Evolutionary conservation across 2,329 filamentous ascomycete species (phyloP).

Genomic region (Cladobotryum mycophilum): DNA sequence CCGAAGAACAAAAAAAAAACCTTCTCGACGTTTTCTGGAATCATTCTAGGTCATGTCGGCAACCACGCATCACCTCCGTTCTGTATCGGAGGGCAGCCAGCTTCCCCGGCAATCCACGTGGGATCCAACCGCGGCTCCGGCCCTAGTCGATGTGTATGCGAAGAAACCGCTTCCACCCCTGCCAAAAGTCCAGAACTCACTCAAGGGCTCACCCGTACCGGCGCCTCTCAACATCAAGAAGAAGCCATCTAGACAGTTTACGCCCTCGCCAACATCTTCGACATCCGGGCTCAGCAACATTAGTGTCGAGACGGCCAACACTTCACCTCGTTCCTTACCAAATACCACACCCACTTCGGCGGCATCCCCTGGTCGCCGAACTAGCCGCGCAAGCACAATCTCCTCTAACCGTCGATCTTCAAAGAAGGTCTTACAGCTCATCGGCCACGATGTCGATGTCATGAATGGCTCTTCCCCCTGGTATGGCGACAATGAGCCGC

Average conservation of each 20-base stretch:
- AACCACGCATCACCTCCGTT: background rate
- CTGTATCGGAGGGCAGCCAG: background rate
- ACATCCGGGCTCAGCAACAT: background rate
- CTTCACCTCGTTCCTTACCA: slow-evolving; percentile 1
- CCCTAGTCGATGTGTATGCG: background rate
- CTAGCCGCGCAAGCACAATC: slow-evolving; percentile 4
- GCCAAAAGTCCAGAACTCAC: background rate
- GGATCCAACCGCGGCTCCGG: background rate
- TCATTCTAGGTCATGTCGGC: background rate
- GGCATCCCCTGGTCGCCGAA: background rate
- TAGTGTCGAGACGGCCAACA: background rate
- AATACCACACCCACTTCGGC: background rate
- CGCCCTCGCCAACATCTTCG: background rate
- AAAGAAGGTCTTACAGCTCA: slow-evolving; percentile 37
- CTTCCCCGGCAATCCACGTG: background rate
- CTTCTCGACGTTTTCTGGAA: too few relatives aligned
- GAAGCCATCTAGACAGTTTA: background rate
- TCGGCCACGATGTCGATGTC: slow-evolving; percentile 32
- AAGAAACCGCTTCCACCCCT: slow-evolving; percentile 7
- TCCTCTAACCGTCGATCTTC: slow-evolving; percentile 23
- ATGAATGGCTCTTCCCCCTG: slow-evolving; percentile 8
- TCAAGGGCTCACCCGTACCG: background rate
- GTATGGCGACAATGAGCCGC: background rate
- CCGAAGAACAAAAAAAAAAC: too few relatives aligned
- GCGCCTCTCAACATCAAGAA: slow-evolving; percentile 11